Percentiles rank a stretch among this genome's conserved stretches.
Evolutionary conservation across 768 basidiomycete genomes (phyloP).

Genomic region (Amanita muscaria): DNA sequence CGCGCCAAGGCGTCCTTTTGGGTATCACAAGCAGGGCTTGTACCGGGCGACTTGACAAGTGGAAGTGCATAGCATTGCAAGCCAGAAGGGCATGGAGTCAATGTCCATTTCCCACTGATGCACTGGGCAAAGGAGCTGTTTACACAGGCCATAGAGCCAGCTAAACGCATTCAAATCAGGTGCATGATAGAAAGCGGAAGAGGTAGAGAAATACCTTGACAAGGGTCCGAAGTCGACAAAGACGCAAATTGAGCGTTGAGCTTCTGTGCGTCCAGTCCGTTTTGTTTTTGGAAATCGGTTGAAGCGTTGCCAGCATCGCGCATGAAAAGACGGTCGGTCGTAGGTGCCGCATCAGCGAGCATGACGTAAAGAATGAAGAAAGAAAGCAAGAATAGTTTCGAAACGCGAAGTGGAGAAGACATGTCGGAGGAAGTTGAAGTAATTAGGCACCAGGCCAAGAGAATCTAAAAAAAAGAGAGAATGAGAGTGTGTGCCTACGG

Average conservation of each 20-base stretch:
- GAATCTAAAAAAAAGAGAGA: neutral
- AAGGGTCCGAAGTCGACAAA: conserved; percentile 35
- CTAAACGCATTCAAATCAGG: no score
- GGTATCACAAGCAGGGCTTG: conserved; percentile 35
- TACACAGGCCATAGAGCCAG: conserved; percentile 33
- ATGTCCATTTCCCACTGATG: conserved; percentile 27
- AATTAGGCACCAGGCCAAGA: conserved; percentile 6
- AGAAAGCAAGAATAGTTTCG: conserved; percentile 13
- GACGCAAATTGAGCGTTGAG: conserved; percentile 39
- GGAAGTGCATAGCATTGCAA: conserved; percentile 42
- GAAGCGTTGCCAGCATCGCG: conserved; percentile 16
- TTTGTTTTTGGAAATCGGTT: conserved; percentile 25
- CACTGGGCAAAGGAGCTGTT: conserved; percentile 36
- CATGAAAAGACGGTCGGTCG: conserved; percentile 12
- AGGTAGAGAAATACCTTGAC: conserved; percentile 26
- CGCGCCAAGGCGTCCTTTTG: conserved; percentile 29
- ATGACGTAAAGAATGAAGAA: conserved; percentile 18
- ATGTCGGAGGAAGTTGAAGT: conserved; percentile 2
- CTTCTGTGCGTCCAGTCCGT: conserved; percentile 41
- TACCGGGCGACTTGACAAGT: conserved; percentile 37
- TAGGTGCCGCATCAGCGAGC: conserved; percentile 28
- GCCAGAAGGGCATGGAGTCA: conserved; percentile 26
- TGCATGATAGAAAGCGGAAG: neutral
- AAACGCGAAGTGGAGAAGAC: conserved; percentile 10
- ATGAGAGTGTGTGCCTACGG: neutral